These are phyloP conservation scores for Boletus edulis DNA, from an alignment of 768 basidiomycete genomes.

Conservation along the genomic window DNA sequence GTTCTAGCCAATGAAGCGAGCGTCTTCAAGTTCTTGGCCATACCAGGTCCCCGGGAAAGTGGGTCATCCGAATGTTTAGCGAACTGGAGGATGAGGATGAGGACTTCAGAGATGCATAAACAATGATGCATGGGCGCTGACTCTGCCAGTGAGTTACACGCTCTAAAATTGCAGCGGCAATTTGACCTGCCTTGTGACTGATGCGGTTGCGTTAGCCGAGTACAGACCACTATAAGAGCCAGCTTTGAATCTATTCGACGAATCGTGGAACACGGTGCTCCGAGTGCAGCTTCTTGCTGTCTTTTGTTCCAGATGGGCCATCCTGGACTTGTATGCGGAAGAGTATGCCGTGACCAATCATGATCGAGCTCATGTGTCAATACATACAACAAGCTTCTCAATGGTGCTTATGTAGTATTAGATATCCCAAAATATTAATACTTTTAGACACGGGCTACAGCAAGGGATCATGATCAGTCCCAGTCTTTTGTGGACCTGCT, in stretches of 20 bases:
- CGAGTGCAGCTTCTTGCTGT: neutral
- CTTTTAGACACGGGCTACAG: neutral
- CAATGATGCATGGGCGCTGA: conserved; percentile 38
- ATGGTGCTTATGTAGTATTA: too few relatives aligned
- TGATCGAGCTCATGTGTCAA: too few relatives aligned
- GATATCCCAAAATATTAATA: too few relatives aligned
- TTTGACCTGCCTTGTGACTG: neutral
- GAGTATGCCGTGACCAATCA: too few relatives aligned
- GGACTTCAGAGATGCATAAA: conserved; percentile 12
- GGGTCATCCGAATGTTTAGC: neutral
- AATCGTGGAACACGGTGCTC: neutral
- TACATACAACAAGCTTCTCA: too few relatives aligned
- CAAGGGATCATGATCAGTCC: conserved; percentile 12
- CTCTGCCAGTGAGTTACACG: neutral
- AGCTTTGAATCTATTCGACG: neutral
- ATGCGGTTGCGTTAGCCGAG: too few relatives aligned
- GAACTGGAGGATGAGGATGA: conserved; percentile 4
- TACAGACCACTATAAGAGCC: too few relatives aligned
- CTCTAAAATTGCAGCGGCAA: too few relatives aligned
- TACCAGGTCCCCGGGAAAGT: neutral
- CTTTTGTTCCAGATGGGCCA: neutral
- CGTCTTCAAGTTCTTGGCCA: neutral
- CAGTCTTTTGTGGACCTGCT: conserved; percentile 28
- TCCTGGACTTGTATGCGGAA: too few relatives aligned
- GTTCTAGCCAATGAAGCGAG: conserved; percentile 11